Base-by-base conservation (phyloP, 768 basidiomycete species). In the Boletus rufocinnamomeus region DNA sequence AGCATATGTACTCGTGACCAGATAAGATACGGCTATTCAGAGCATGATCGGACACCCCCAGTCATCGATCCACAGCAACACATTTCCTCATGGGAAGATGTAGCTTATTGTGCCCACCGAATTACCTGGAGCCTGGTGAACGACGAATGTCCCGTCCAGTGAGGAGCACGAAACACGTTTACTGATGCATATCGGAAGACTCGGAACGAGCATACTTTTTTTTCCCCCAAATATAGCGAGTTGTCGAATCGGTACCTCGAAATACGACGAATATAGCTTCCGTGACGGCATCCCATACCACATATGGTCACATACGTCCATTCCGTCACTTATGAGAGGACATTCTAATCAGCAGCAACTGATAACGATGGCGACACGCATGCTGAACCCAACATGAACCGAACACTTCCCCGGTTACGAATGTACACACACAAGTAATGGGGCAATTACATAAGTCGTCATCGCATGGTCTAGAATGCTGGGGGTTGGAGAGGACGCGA, bases 11-110 rank as follows among this genome's bases (percentile, higher is more conserved):
- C 27, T 55, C n/a, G 30, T 14, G 38, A n/a, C 28, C 13, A 49
- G 61, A 62, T 63, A 58, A 62, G 61, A 62, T 62, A 54, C 32
- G 38, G 28, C 7, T n/a, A n/a, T n/a, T 41, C 40, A 41, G 19
- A 8, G 38, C 16, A 19, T n/a, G n/a, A 21, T 41, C 40, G n/a
- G 38, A 40, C 27, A 17, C 32, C 51, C 28, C 27, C 34, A 16
- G n/a, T 25, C 43, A 17, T 54, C 38, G 32, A 27, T 53, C n/a
- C 10, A 55, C 23, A 40, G 47, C 19, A 58, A 34, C 34, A 8
- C 16, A 40, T 54, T 48, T 59, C 54, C 48, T 46, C 37, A 40
- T 43, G 41, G 21, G 30, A 38, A 23, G 14, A 13, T 28, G 13
- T 28, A 54, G 34, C 45, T 30, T 19, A n/a, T 52, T 27, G 46